Evolutionary conservation across 192 early-diverging fungal genomes (phyloP).

Genomic region (Lunasporangiospora selenospora): DNA sequence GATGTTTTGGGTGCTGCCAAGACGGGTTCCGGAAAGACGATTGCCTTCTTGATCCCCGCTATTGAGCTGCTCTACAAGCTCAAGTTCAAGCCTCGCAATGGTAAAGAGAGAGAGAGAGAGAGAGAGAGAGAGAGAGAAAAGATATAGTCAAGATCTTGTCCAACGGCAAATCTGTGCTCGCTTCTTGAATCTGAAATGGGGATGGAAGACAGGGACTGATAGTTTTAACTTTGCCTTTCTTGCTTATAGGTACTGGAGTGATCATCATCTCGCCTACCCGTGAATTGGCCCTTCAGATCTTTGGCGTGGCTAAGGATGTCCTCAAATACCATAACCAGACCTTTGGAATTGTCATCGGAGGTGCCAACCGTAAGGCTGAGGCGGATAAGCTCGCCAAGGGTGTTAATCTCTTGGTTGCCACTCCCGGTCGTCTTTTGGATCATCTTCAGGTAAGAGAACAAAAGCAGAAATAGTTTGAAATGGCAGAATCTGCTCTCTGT

Average conservation of each 20-base stretch:
- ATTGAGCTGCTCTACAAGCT: slow-evolving; percentile 89
- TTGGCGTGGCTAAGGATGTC: slow-evolving; percentile 97
- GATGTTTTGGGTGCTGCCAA: slow-evolving; percentile 99
- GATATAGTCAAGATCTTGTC: no score
- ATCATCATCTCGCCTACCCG: slow-evolving; percentile 97
- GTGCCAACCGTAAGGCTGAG: slow-evolving; percentile 96
- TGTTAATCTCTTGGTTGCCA: slow-evolving; percentile 95
- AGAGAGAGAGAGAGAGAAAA: no score
- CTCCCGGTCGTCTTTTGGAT: slow-evolving; percentile 96
- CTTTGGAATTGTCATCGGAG: slow-evolving; percentile 98
- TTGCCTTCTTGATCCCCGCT: slow-evolving; percentile 96
- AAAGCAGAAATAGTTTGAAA: background rate
- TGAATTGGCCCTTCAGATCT: slow-evolving; percentile 98
- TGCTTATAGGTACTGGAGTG: slow-evolving; percentile 78
- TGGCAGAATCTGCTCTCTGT: background rate
- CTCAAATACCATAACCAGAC: slow-evolving; percentile 96
- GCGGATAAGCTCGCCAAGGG: slow-evolving; percentile 95
- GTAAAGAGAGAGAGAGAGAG: no score
- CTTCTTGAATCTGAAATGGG: no score
- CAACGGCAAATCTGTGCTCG: no score
- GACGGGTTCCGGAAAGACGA: slow-evolving; percentile 96
- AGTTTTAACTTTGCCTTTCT: background rate
- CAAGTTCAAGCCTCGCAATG: slow-evolving; percentile 97
- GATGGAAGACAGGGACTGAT: no score
- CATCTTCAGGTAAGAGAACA: slow-evolving; percentile 80